Evolutionary conservation across 768 basidiomycete species (phyloP).

Genomic region (Strobilomyces confusus): DNA sequence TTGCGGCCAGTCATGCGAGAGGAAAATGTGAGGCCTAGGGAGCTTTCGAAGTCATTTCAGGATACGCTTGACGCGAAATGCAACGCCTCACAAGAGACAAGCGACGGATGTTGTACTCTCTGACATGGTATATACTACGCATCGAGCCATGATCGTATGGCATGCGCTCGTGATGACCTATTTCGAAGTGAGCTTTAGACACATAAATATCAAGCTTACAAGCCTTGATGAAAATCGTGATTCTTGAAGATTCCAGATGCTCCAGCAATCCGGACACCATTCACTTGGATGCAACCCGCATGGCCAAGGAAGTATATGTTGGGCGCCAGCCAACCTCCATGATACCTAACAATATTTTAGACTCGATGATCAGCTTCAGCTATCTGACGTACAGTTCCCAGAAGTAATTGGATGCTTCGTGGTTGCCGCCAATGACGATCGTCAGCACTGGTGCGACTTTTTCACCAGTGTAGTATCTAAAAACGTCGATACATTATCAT

Average conservation of each 20-base stretch:
- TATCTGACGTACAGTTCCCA: constrained; percentile 77
- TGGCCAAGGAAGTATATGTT: constrained; percentile 96
- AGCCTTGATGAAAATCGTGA: constrained; percentile 70
- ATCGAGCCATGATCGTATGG: constrained; percentile 75
- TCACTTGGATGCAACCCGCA: constrained; percentile 83
- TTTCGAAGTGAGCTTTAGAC: constrained; percentile 1
- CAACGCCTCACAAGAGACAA: constrained; percentile 58
- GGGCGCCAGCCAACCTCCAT: constrained; percentile 95
- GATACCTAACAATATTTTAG: constrained; percentile 54
- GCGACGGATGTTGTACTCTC: constrained; percentile 78
- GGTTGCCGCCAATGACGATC: constrained; percentile 94
- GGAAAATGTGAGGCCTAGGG: constrained; percentile 66
- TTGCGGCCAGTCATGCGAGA: constrained; percentile 97
- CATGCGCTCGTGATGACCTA: constrained; percentile 76
- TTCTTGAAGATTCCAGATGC: constrained; percentile 89
- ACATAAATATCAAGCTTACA: constrained; percentile 6
- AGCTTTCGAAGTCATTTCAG: constrained; percentile 36
- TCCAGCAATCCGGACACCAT: constrained; percentile 86
- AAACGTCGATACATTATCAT: constrained; percentile 1
- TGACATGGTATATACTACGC: constrained; percentile 86
- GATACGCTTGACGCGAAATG: not conserved
- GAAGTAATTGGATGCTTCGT: constrained; percentile 95
- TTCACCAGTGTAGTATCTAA: constrained; percentile 84
- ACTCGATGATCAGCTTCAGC: not conserved
- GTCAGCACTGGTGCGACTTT: constrained; percentile 81